phyloP scores from a whole-genome alignment of 1,139 yeast genomes.

The Yamadazyma triangularis region DNA sequence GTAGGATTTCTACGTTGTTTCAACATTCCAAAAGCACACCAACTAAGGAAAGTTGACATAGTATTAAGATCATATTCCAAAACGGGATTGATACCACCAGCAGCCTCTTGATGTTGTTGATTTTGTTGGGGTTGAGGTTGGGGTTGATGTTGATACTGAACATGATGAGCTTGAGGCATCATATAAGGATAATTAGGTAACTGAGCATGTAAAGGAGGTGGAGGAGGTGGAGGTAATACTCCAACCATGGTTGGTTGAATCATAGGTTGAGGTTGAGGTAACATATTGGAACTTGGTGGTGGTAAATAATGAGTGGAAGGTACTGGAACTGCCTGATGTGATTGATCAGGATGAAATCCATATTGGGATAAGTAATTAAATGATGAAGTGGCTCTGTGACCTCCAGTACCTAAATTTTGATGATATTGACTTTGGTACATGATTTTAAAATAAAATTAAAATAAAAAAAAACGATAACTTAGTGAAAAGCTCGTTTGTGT shows the following conservation, averaged over 20 bases:
- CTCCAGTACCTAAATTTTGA: conserved; percentile 30
- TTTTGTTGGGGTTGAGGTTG: conserved; percentile 2
- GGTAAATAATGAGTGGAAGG: conserved; percentile 10
- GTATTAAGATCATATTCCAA: conserved; percentile 72
- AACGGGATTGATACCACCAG: conserved; percentile 73
- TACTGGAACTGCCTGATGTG: conserved; percentile 1
- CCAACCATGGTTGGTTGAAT: conserved; percentile 16
- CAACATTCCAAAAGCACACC: conserved; percentile 62
- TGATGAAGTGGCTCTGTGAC: conserved; percentile 33
- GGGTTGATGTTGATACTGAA: conserved; percentile 4
- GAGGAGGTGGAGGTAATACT: conserved; percentile 13
- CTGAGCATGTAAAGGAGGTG: conserved; percentile 2
- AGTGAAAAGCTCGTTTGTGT: conserved; percentile 37
- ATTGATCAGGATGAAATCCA: conserved; percentile 1
- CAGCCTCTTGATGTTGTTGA: conserved; percentile 7
- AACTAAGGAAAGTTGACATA: conserved; percentile 74
- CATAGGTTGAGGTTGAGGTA: conserved; percentile 4
- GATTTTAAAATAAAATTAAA: too few relatives aligned
- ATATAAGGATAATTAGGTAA: background rate
- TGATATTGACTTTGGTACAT: conserved; percentile 1
- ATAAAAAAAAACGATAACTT: conserved; percentile 27
- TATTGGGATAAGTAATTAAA: conserved; percentile 17
- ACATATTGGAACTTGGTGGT: conserved; percentile 10
- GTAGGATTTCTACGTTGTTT: conserved; percentile 47
- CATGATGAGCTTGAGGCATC: conserved; percentile 1